Percentiles rank a stretch among this genome's conserved stretches.
phyloP scores from a whole-genome alignment of 73 alveolate genomes.

The Paraurostyla sp. region DNA sequence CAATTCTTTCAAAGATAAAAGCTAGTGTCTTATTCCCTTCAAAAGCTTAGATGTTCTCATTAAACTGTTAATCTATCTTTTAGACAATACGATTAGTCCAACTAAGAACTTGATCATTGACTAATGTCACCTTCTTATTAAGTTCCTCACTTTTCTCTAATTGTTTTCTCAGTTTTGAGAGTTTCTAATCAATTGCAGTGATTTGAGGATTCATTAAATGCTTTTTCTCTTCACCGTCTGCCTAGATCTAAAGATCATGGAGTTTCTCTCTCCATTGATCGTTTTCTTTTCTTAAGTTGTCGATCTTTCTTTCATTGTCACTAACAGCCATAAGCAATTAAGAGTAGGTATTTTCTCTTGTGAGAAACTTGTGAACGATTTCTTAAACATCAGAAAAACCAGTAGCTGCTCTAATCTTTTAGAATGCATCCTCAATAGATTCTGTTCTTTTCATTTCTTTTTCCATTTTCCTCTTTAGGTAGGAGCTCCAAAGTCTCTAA shows the following conservation, averaged over 20 bases:
- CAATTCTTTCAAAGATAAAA: constrained; percentile 57
- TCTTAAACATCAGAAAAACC: constrained; percentile 81
- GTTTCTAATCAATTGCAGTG: constrained; percentile 5
- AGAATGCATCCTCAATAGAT: constrained; percentile 82
- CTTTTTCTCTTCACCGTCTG: constrained; percentile 60
- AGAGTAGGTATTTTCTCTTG: constrained; percentile 76
- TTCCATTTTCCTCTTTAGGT: constrained; percentile 78
- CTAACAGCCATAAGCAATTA: constrained; percentile 75
- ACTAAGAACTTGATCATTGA: constrained; percentile 70
- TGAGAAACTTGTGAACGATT: constrained; percentile 80
- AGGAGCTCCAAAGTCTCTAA: constrained; percentile 74
- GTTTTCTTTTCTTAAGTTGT: constrained; percentile 70
- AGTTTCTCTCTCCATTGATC: constrained; percentile 64
- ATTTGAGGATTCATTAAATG: constrained; percentile 58
- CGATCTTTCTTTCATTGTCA: constrained; percentile 79
- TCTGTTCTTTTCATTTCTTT: constrained; percentile 73
- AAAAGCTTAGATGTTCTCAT: constrained; percentile 41
- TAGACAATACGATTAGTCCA: constrained; percentile 67
- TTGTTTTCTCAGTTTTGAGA: constrained; percentile 6
- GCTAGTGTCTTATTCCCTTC: constrained; percentile 59
- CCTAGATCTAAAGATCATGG: constrained; percentile 68
- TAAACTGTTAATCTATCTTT: constrained; percentile 62
- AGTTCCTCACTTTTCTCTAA: constrained; percentile 57
- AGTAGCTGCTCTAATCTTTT: constrained; percentile 81
- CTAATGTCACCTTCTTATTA: constrained; percentile 59